Evolutionary conservation across 2,329 filamentous ascomycete genomes (phyloP).

Genomic region (Verticillium alfalfae): DNA sequence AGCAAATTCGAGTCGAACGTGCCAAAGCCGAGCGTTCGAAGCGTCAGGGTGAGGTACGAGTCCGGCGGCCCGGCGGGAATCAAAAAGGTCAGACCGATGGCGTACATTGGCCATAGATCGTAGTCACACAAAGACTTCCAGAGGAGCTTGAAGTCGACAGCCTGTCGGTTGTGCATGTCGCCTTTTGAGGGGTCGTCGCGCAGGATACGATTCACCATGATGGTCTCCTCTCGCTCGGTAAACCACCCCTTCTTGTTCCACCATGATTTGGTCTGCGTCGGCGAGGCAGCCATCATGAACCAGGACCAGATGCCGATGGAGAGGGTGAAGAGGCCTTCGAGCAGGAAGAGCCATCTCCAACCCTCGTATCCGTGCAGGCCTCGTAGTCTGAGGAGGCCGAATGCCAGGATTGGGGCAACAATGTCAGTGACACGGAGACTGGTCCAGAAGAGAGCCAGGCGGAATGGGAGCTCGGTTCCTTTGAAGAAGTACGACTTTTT

Average conservation of each 20-base stretch:
- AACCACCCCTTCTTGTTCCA: constrained; percentile 43
- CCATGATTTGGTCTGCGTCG: constrained; percentile 29
- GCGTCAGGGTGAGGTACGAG: constrained; percentile 47
- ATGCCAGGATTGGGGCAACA: constrained; percentile 24
- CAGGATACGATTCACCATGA: constrained; percentile 51
- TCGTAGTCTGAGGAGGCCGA: constrained; percentile 24
- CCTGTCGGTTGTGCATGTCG: constrained; percentile 53
- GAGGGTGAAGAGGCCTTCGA: constrained; percentile 33
- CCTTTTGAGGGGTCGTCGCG: constrained; percentile 54
- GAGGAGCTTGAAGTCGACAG: constrained; percentile 39
- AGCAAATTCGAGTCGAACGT: constrained; percentile 46
- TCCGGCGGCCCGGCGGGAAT: constrained; percentile 40
- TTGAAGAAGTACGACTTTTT: constrained; percentile 23
- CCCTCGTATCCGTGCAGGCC: constrained; percentile 23
- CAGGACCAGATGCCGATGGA: constrained; percentile 14
- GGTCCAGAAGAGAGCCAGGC: constrained; percentile 26
- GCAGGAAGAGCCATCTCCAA: constrained; percentile 42
- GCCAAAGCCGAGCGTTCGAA: constrained; percentile 43
- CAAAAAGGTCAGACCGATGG: constrained; percentile 39
- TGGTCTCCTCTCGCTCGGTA: constrained; percentile 45
- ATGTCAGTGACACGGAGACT: constrained; percentile 22
- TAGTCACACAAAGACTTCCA: constrained; percentile 47
- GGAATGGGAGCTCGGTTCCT: constrained; percentile 21
- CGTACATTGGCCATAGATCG: constrained; percentile 52
- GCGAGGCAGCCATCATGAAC: constrained; percentile 20